A percentile compares a stretch with the other conserved stretches of the same genome.
These are phyloP conservation scores for Pulveroboletus sp. DNA, from an alignment of 768 basidiomycete genomes.

Conservation along the genomic window DNA sequence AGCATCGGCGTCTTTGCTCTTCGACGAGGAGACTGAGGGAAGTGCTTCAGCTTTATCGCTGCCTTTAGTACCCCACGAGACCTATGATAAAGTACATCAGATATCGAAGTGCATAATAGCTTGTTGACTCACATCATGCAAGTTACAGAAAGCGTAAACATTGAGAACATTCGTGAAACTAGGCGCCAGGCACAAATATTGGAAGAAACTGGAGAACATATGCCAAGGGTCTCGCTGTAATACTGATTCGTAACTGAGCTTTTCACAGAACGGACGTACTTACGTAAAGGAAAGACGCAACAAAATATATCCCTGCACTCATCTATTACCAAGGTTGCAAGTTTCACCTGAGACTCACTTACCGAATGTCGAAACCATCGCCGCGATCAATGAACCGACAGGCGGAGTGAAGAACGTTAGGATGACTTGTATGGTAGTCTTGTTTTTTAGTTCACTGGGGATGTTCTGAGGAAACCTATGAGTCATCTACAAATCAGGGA, in stretches of 20 bases:
- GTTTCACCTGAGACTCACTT: slow-evolving; percentile 16
- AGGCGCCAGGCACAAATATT: slow-evolving; percentile 86
- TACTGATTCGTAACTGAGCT: slow-evolving; percentile 4
- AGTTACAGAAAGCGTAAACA: slow-evolving; percentile 95
- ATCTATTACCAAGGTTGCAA: slow-evolving; percentile 10
- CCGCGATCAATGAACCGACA: slow-evolving; percentile 78
- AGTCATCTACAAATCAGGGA: not conserved
- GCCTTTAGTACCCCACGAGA: slow-evolving; percentile 94
- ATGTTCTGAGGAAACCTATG: slow-evolving; percentile 41
- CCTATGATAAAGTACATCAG: no score
- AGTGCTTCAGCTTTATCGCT: slow-evolving; percentile 91
- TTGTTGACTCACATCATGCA: slow-evolving; percentile 67
- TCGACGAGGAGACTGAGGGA: slow-evolving; percentile 84
- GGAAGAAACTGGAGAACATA: slow-evolving; percentile 91
- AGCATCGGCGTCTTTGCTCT: slow-evolving; percentile 67
- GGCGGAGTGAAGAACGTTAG: slow-evolving; percentile 66
- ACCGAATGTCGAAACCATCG: slow-evolving; percentile 87
- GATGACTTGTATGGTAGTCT: slow-evolving; percentile 49
- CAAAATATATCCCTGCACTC: slow-evolving; percentile 65
- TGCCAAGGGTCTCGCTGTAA: slow-evolving; percentile 93
- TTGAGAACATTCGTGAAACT: slow-evolving; percentile 94
- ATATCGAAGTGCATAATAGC: no score
- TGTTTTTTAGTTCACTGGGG: slow-evolving; percentile 46
- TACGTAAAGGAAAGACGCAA: slow-evolving; percentile 82
- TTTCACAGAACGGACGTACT: slow-evolving; percentile 29